Evolutionary conservation across 2,329 filamentous ascomycete genomes (phyloP), one percentile per base, ranked within the genome.

Genomic region (Colletotrichum chrysophilum): DNA sequence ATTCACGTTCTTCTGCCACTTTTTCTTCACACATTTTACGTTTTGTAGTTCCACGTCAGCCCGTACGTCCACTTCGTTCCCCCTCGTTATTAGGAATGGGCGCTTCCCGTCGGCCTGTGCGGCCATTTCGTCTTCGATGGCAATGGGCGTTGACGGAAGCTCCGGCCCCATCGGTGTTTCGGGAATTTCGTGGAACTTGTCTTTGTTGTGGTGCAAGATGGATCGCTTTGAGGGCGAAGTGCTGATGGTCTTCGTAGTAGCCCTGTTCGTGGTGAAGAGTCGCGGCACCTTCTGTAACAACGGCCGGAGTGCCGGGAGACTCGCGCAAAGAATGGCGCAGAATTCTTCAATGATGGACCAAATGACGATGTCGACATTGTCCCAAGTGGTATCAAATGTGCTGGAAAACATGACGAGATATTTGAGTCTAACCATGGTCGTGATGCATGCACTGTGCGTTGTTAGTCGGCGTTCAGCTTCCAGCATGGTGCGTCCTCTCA

Each of bases 301-400:
- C 14, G 84, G 87, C 0, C 85, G 87, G 4, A 82, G 85, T 18
- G 85, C 83, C 6, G 82, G 82, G 2, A 87, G 84, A 66, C 86
- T 87, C 58, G 85, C 86, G 8, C 82, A 87, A 34, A 83, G 81
- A n/a, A 88, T 86, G 14, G 85, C 86, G 10, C 81, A 79, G 55
- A 80, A 80, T 18, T 77, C 77, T 71, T 84, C 82, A 48, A 83
- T 80, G 14, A 80, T 75, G 26, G 81, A 82, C 83, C 83, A 84
- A 28, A 82, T 80, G 3, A 83, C 78, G 7, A 83, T 75, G 56
- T 83, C 80, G 52, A 82, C 80, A 56, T 80, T 80, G 58, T 80
- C 76, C 77, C 79, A 86, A 3, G 84, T 84, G 4, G 77, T 64
- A 43, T 73, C 72, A 21, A 76, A 60, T 3, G 66, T 74, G 43